Evolutionary conservation across 139 green algal species (phyloP), one percentile per base, ranked within the genome.

Genomic region (Nannochloris sp.): DNA sequence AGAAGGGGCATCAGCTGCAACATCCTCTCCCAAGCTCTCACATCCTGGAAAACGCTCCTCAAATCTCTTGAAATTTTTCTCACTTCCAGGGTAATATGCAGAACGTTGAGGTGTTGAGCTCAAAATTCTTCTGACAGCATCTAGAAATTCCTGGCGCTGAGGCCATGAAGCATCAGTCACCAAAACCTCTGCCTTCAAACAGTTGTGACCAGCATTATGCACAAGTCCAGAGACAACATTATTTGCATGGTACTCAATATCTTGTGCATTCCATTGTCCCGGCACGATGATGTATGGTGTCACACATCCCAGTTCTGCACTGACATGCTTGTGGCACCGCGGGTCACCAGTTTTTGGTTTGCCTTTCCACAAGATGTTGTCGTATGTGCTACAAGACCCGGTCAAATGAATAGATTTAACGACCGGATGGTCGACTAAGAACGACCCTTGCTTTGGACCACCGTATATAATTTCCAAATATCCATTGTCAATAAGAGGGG

Each of bases 241-340:
- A 33, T 70, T 56, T 1, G 87, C 88, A 33, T 89, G 74, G 69
- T 87, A 89, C 28, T 82, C 63, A 5, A 95, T 55, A 63, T 93
- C 88, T 0, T 61, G 46, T 11, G 80, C 28, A 30, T 25, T 81
- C 85, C 83, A 87, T 10, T 75, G 55, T 3, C 79, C 77, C 0
- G 88, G 88, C 8, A 87, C 70, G 40, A 95, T 76, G 59, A 95
- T 84, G 76, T 83, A 91, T 3, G 88, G 88, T 0, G 88, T 94
- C 3, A 94, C 76, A 62, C 86, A 91, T 28, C 87, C 85, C 4
- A 95, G 83, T 79, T 95, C 88, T 29, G 79, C 85, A 4, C 66
- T 78, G 10, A 94, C 69, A 12, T 44, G 25, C 60, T 77, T 77
- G 5, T 44, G 33, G 44, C 48, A 56, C 13, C 58, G 64, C 17